Evolutionary conservation across 2,329 filamentous ascomycete species (phyloP).

Genomic region (Colletotrichum shisoi): DNA sequence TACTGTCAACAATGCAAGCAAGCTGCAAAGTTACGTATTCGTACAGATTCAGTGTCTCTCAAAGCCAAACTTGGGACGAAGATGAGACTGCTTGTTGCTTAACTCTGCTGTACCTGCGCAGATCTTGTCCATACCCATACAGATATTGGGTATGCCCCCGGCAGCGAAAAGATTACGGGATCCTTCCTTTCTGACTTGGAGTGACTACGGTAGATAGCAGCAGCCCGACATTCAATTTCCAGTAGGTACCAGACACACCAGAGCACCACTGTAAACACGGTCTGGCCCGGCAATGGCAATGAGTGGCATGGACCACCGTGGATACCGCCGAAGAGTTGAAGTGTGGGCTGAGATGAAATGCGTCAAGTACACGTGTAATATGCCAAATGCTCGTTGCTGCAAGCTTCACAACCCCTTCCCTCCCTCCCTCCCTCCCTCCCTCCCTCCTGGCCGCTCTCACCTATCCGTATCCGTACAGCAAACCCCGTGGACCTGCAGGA

Average conservation of each 20-base stretch:
- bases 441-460: slow-evolving; percentile 20
- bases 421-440: background rate
- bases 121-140: background rate
- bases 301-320: slow-evolving; percentile 11
- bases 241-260: background rate
- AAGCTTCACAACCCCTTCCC: slow-evolving; percentile 17
- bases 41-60: background rate
- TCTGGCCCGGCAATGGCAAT: slow-evolving; percentile 9
- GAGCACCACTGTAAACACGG: background rate
- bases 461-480: slow-evolving; percentile 11
- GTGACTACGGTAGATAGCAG: slow-evolving; percentile 20
- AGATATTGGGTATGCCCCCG: background rate
- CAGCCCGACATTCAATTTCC: slow-evolving; percentile 30
- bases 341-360: slow-evolving; percentile 21
- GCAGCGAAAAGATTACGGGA: no score
- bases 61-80: slow-evolving; percentile 27
- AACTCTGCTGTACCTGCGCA: slow-evolving; percentile 9
- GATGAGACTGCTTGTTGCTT: slow-evolving; percentile 25
- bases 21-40: slow-evolving; percentile 31
- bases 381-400: slow-evolving; percentile 21
- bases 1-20: slow-evolving; percentile 35
- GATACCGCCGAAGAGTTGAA: slow-evolving; percentile 3
- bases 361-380: slow-evolving; percentile 19
- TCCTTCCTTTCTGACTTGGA: background rate
- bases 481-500: slow-evolving; percentile 34